A percentile compares a stretch with the other conserved stretches of the same genome.
Evolutionary conservation across 176 grass and related monocot species (phyloP).

Genomic region (Chloris gayana): DNA sequence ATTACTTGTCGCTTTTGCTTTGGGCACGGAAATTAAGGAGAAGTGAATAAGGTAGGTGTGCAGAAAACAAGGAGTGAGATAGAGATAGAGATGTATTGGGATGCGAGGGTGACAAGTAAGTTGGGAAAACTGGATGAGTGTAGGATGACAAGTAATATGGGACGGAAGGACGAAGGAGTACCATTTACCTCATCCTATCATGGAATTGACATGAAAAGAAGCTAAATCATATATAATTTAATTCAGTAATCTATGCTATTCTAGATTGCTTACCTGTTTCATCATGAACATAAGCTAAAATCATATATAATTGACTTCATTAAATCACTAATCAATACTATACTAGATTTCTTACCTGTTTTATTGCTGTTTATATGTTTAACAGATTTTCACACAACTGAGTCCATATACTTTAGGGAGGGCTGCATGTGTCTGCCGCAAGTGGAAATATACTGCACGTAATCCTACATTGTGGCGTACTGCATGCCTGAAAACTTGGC

Average conservation of each 20-base stretch:
- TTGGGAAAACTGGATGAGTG: no score
- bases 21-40: no score
- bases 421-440: conserved; percentile 84
- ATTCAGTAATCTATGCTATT: no score
- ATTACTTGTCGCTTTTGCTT: no score
- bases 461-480: conserved; percentile 84
- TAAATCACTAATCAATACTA: no score
- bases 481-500: conserved; percentile 87
- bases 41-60: no score
- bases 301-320: background rate
- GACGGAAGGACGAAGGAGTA: no score
- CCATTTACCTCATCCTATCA: conserved; percentile 16
- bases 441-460: conserved; percentile 87
- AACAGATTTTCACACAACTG: conserved; percentile 90
- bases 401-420: conserved; percentile 80
- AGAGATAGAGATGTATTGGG: no score
- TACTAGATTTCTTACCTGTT: conserved; percentile 10
- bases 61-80: no score
- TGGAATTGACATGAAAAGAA: conserved; percentile 18
- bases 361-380: background rate
- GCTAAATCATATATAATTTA: background rate
- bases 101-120: no score
- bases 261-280: conserved; percentile 9
- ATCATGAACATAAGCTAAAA: background rate
- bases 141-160: no score